These are phyloP conservation scores for Ganoderma boninense DNA, from an alignment of 1,284 basidiomycete genomes.

Conservation along the genomic window DNA sequence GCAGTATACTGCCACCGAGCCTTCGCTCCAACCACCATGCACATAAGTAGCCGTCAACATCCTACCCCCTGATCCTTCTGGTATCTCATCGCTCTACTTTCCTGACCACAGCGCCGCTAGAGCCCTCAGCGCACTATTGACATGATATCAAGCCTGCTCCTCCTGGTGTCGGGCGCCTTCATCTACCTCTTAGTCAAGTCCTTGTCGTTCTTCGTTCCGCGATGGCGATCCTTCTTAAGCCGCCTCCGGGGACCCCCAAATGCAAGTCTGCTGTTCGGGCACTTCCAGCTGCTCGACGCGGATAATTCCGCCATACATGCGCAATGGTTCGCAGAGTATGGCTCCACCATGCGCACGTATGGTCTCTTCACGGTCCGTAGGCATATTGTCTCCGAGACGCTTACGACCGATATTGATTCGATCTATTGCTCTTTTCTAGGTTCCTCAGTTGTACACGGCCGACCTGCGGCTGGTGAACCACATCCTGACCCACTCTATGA, in stretches of 20 bases:
- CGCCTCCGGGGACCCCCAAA: background rate
- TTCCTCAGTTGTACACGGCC: constrained; percentile 1
- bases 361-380: background rate
- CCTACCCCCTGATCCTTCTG: background rate
- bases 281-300: background rate
- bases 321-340: constrained; percentile 5
- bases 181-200: background rate
- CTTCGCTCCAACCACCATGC: background rate
- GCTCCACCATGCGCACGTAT: background rate
- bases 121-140: background rate
- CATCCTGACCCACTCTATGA: constrained; percentile 4
- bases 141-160: background rate
- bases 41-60: background rate
- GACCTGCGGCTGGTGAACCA: constrained; percentile 1
- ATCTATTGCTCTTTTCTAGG: background rate
- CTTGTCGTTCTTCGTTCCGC: background rate
- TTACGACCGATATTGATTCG: background rate
- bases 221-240: background rate
- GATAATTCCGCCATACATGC: background rate
- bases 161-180: background rate
- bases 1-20: background rate
- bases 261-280: background rate
- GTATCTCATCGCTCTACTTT: background rate
- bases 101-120: background rate
- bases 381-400: background rate